Conservation (phyloP, 2,329 filamentous ascomycete species). For the Calonectria hawksworthii region DNA sequence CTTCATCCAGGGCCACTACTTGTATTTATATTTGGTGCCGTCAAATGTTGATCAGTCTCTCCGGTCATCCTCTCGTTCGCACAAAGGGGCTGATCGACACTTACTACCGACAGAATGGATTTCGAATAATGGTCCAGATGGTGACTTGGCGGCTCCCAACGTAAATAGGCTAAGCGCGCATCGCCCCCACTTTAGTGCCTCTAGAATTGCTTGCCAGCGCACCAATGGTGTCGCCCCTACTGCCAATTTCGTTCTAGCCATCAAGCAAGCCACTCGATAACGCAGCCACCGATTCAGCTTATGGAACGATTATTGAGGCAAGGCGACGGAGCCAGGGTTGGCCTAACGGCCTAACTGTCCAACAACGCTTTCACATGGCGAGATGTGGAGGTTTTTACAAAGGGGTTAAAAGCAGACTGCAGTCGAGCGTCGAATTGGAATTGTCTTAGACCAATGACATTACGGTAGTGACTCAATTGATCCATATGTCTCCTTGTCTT, state of each 20-base stretch:
- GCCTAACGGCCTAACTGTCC: background rate
- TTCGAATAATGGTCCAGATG: background rate
- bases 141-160: background rate
- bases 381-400: background rate
- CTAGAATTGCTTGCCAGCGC: background rate
- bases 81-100: background rate
- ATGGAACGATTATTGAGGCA: background rate
- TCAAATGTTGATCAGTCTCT: no score
- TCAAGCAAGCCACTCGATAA: background rate
- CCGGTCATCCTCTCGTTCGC: background rate
- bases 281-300: background rate
- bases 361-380: background rate
- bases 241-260: background rate
- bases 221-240: background rate
- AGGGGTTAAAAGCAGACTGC: background rate
- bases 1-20: background rate
- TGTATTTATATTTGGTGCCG: background rate
- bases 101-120: background rate
- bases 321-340: no score
- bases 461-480: background rate
- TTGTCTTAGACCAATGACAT: background rate
- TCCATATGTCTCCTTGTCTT: background rate
- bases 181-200: background rate
- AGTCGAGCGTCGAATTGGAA: background rate
- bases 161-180: background rate